These are phyloP conservation scores for Cyclostephanos tholiformis DNA, from an alignment of 108 stramenopile species.

Conservation along the genomic window DNA sequence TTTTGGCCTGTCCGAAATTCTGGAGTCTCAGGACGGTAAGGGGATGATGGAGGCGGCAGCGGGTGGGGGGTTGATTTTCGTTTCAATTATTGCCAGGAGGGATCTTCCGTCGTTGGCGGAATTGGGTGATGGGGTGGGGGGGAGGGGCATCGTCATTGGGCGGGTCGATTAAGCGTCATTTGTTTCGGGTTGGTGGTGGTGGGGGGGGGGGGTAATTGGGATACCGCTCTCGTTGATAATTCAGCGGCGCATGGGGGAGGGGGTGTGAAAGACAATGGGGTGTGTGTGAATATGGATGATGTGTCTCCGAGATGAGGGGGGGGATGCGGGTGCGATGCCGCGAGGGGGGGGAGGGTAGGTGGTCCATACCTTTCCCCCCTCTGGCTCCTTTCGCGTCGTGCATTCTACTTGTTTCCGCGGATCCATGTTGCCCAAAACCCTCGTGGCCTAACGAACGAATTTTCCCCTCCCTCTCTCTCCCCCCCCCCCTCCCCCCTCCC, in stretches of 20 bases:
- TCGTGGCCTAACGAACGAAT: background rate
- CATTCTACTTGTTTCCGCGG: background rate
- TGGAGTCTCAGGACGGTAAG: slow-evolving; percentile 83
- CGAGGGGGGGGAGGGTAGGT: background rate
- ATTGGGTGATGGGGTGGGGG: background rate
- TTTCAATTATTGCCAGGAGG: background rate
- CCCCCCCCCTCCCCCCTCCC: background rate
- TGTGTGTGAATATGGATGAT: background rate
- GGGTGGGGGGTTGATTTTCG: background rate
- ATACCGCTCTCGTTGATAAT: background rate
- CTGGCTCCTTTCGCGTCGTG: background rate
- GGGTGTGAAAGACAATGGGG: background rate
- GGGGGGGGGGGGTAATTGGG: background rate
- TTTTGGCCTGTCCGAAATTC: slow-evolving; percentile 90
- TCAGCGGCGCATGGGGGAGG: background rate
- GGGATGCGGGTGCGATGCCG: background rate
- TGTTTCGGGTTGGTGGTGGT: background rate
- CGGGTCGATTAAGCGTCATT: background rate
- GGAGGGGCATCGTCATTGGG: background rate
- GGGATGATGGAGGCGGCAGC: background rate
- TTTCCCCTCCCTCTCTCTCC: background rate
- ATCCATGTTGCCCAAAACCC: background rate
- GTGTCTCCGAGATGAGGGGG: background rate
- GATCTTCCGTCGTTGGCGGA: background rate
- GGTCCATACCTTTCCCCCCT: background rate